Percentiles rank a stretch among this genome's conserved stretches.
These are phyloP conservation scores for Ophiocordyceps camponoti-saundersi DNA, from an alignment of 2,329 filamentous ascomycete species.

Conservation along the genomic window DNA sequence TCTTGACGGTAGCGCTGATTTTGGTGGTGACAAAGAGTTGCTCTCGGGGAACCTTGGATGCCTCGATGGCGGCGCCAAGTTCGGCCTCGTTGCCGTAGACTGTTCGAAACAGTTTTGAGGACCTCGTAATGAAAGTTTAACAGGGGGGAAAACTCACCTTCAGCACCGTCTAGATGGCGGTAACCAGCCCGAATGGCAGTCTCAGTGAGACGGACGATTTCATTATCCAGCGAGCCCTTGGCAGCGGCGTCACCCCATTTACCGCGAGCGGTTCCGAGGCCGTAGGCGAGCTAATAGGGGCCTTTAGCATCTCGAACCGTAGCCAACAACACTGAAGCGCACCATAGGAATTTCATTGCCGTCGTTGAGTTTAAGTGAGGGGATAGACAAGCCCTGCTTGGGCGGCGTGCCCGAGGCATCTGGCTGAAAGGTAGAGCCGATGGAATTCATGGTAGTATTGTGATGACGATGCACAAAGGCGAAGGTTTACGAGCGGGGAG, in stretches of 20 bases:
- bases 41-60: conserved; percentile 44
- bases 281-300: conserved; percentile 43
- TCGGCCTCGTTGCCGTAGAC: conserved; percentile 51
- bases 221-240: conserved; percentile 35
- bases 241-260: conserved; percentile 17
- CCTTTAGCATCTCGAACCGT: background rate
- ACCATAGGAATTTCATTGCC: conserved; percentile 57
- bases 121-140: too few species aligned
- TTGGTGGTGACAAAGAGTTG: conserved; percentile 55
- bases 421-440: conserved; percentile 19
- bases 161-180: conserved; percentile 57
- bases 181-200: conserved; percentile 54
- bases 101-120: conserved; percentile 8
- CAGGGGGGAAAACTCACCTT: conserved; percentile 26
- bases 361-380: conserved; percentile 54
- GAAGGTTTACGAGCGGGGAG: background rate
- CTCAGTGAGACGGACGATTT: conserved; percentile 30
- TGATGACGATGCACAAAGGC: background rate
- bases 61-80: conserved; percentile 54
- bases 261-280: conserved; percentile 51
- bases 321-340: conserved; percentile 5
- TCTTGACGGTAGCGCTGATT: conserved; percentile 21
- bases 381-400: conserved; percentile 27
- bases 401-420: conserved; percentile 20
- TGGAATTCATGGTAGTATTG: conserved; percentile 22